phyloP scores from a whole-genome alignment of 257 asterid genomes.

The Gentiana dahurica region DNA sequence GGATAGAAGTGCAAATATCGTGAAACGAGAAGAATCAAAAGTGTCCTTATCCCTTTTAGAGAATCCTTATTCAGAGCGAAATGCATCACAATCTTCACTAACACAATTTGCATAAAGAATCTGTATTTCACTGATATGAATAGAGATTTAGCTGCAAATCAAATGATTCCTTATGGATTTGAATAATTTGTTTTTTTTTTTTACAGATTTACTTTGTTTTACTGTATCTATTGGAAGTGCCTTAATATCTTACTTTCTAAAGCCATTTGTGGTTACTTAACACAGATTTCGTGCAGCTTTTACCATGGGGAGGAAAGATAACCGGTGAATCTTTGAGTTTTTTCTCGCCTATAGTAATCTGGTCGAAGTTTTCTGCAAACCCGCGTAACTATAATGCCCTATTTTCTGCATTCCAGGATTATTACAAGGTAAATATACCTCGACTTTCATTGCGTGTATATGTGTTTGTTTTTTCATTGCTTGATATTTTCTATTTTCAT shows the following conservation, averaged over 20 bases:
- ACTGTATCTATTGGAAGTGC: too few species aligned
- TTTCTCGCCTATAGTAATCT: conserved; percentile 85
- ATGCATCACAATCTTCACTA: too few species aligned
- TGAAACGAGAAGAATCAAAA: too few species aligned
- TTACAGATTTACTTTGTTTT: too few species aligned
- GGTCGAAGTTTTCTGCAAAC: conserved; percentile 68
- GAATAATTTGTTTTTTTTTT: too few species aligned
- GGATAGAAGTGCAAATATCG: too few species aligned
- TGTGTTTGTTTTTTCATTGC: conserved; percentile 7
- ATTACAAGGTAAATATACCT: conserved; percentile 49
- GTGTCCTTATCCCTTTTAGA: too few species aligned
- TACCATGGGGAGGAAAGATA: conserved; percentile 98
- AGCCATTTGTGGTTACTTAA: conserved; percentile 26
- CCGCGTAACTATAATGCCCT: conserved; percentile 36
- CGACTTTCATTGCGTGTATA: background rate
- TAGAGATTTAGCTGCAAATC: too few species aligned
- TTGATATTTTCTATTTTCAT: conserved; percentile 1
- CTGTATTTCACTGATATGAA: too few species aligned
- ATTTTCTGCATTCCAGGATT: conserved; percentile 76
- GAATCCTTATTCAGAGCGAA: too few species aligned
- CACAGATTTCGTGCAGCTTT: conserved; percentile 80
- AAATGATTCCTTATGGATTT: too few species aligned
- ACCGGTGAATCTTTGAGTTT: conserved; percentile 73
- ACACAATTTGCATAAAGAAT: too few species aligned
- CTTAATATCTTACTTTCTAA: conserved; percentile 13